A percentile compares a stretch with the other conserved stretches of the same genome.
Conservation (phyloP, 2,329 filamentous ascomycete species). For the Paracoccidioides brasiliensis region DNA sequence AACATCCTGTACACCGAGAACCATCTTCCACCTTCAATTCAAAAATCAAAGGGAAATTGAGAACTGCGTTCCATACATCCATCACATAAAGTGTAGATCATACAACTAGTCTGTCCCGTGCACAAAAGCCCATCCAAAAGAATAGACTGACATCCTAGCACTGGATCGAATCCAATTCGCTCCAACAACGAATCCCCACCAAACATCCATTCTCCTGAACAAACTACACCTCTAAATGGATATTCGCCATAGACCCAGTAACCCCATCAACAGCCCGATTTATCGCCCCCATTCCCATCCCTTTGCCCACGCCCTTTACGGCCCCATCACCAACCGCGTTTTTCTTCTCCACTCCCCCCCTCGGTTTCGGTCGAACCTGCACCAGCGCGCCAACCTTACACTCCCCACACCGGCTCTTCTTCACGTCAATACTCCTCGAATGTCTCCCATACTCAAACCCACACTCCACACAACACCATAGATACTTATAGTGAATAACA, state of each 20-base stretch:
- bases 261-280: not conserved
- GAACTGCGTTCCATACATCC: not conserved
- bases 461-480: conserved; percentile 67
- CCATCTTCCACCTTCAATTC: not conserved
- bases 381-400: conserved; percentile 53
- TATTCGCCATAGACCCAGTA: not conserved
- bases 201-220: not conserved
- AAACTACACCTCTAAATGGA: not conserved
- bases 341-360: conserved; percentile 27
- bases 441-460: conserved; percentile 65
- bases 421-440: conserved; percentile 67
- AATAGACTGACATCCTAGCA: not conserved
- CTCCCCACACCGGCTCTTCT: conserved; percentile 58
- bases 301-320: not conserved
- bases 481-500: conserved; percentile 80
- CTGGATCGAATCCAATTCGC: not conserved
- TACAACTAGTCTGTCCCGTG: not conserved
- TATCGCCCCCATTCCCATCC: not conserved
- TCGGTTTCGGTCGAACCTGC: conserved; percentile 68
- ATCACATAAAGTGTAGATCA: not conserved
- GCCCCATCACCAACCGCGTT: not conserved
- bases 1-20: too few relatives aligned
- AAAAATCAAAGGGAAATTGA: not conserved
- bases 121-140: not conserved
- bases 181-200: not conserved